Conservation (phyloP, 2,329 filamentous ascomycete genomes). For the Aspergillus udagawae region DNA sequence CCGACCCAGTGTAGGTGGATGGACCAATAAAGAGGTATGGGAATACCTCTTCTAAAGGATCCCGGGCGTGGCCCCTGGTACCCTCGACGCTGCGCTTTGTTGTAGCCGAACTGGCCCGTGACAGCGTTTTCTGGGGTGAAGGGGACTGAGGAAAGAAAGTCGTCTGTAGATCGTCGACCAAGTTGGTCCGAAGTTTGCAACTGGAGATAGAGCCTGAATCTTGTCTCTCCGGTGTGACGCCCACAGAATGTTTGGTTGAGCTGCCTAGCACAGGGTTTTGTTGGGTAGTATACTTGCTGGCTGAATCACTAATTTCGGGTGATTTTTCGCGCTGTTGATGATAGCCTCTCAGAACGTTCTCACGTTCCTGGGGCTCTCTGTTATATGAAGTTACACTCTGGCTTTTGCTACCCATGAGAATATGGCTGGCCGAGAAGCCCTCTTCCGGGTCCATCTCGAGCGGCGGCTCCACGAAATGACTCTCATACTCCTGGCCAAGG, state of each 20-base stretch:
- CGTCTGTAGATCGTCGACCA: conserved; percentile 13
- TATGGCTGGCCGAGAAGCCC: conserved; percentile 21
- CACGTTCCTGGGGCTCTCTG: conserved; percentile 46
- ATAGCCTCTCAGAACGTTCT: conserved; percentile 51
- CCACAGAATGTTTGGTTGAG: conserved; percentile 13
- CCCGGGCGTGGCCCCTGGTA: conserved; percentile 59
- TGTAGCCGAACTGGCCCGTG: conserved; percentile 27
- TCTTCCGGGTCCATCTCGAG: conserved; percentile 46
- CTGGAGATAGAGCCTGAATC: conserved; percentile 25
- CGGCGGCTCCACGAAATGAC: conserved; percentile 57
- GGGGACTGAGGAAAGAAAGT: conserved; percentile 24
- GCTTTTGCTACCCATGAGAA: conserved; percentile 13
- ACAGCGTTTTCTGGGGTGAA: conserved; percentile 24
- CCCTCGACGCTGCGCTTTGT: conserved; percentile 41
- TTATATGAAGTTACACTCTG: conserved; percentile 47
- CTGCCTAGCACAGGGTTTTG: conserved; percentile 10
- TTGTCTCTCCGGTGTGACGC: conserved; percentile 18
- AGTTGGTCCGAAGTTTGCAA: conserved; percentile 13
- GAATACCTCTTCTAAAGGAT: conserved; percentile 61
- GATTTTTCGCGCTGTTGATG: conserved; percentile 33
- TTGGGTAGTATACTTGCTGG: conserved; percentile 11
- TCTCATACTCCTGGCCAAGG: conserved; percentile 51
- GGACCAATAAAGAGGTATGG: conserved; percentile 74
- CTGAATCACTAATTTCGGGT: conserved; percentile 11
- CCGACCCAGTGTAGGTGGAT: conserved; percentile 39